phyloP scores from a whole-genome alignment of 2,329 filamentous ascomycete genomes.

The Chaetomiaceae sp. region DNA sequence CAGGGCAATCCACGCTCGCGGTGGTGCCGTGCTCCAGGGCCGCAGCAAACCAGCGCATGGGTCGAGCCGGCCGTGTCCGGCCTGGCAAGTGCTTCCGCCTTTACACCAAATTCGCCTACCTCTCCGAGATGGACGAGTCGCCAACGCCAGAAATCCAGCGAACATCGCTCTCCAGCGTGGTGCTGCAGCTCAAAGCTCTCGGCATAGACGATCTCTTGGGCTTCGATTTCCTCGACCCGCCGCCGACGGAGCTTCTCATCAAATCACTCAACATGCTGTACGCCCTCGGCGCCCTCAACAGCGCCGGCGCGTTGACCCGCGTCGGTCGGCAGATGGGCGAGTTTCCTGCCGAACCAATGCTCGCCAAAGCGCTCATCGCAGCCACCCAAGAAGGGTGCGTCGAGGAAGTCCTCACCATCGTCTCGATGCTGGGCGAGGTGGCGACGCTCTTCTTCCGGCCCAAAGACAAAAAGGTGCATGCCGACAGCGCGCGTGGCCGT shows the following conservation, averaged over 20 bases:
- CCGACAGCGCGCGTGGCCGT: conserved; percentile 80
- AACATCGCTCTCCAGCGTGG: conserved; percentile 78
- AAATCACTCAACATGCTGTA: conserved; percentile 87
- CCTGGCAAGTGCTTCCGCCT: conserved; percentile 91
- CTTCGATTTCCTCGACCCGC: conserved; percentile 95
- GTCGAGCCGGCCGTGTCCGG: conserved; percentile 85
- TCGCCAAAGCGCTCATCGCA: conserved; percentile 82
- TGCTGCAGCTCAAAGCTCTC: conserved; percentile 80
- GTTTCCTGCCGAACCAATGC: conserved; percentile 87
- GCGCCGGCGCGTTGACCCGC: conserved; percentile 83
- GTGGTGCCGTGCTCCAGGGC: conserved; percentile 89
- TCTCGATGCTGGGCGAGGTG: conserved; percentile 89
- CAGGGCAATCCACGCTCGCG: conserved; percentile 86
- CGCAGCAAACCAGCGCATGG: conserved; percentile 87
- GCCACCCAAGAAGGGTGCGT: conserved; percentile 90
- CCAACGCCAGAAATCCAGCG: conserved; percentile 92
- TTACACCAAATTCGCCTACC: conserved; percentile 90
- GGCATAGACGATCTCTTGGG: conserved; percentile 89
- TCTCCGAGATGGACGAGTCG: conserved; percentile 90
- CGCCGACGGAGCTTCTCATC: conserved; percentile 83
- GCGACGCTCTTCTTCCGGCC: conserved; percentile 89
- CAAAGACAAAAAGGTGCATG: conserved; percentile 96
- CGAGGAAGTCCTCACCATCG: conserved; percentile 85
- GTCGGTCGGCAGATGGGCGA: conserved; percentile 92
- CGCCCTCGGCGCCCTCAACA: conserved; percentile 82